Conservation (phyloP, 2,329 filamentous ascomycete genomes). For the Xylariaceae sp. region DNA sequence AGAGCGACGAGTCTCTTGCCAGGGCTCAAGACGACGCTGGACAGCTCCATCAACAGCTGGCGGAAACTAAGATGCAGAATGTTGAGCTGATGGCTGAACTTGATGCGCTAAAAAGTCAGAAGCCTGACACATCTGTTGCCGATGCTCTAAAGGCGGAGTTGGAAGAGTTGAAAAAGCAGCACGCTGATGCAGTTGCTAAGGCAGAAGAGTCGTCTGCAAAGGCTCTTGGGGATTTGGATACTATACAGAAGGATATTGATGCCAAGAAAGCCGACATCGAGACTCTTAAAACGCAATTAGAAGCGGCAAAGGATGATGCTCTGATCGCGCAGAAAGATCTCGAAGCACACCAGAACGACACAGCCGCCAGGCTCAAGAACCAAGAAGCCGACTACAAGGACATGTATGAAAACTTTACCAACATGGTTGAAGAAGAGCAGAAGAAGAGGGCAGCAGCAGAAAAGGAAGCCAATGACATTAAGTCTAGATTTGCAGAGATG, state of each 20-base stretch:
- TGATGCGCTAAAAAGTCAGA: conserved; percentile 62
- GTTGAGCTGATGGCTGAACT: conserved; percentile 65
- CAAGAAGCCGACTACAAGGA: conserved; percentile 65
- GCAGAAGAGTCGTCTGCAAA: conserved; percentile 44
- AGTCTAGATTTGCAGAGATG: conserved; percentile 44
- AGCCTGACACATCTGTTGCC: conserved; percentile 59
- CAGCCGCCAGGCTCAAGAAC: conserved; percentile 60
- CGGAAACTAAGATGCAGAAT: conserved; percentile 65
- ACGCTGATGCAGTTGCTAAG: conserved; percentile 51
- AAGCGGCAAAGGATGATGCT: conserved; percentile 43
- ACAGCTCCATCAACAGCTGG: conserved; percentile 59
- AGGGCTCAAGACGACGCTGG: conserved; percentile 56
- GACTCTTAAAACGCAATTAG: conserved; percentile 51
- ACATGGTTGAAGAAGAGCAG: conserved; percentile 64
- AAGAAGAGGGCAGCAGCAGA: conserved; percentile 42
- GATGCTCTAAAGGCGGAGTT: conserved; percentile 60
- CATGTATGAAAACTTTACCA: conserved; percentile 66
- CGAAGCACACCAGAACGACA: conserved; percentile 57
- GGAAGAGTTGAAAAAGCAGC: conserved; percentile 52
- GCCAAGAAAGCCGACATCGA: conserved; percentile 42
- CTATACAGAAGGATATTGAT: conserved; percentile 40
- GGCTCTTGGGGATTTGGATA: conserved; percentile 37
- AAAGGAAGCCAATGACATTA: conserved; percentile 41
- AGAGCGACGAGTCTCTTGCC: conserved; percentile 45
- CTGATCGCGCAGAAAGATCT: conserved; percentile 57